phyloP scores from a whole-genome alignment of 495 filamentous ascomycete genomes.

The Neurospora sp. region DNA sequence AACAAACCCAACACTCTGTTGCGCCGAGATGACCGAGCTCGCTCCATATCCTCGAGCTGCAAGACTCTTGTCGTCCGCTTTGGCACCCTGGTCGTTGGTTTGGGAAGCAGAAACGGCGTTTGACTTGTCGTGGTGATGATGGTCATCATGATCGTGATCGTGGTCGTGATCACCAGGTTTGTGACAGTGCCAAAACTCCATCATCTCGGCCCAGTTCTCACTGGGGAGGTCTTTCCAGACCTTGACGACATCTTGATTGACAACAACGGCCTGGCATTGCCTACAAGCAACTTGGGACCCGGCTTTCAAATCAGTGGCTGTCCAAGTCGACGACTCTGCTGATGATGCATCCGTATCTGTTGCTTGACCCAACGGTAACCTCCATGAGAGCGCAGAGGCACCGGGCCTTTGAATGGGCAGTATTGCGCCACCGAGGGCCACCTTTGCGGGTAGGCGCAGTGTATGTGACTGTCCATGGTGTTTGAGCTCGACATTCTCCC shows the following conservation, averaged over 20 bases:
- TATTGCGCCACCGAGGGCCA: conserved; percentile 28
- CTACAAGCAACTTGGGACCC: conserved; percentile 53
- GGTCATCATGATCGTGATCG: conserved; percentile 10
- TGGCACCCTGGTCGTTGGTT: conserved; percentile 5
- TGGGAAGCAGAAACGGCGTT: not conserved
- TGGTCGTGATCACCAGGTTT: conserved; percentile 51
- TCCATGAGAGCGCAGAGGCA: conserved; percentile 50
- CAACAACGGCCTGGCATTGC: conserved; percentile 40
- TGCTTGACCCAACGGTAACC: conserved; percentile 45
- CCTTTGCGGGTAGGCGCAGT: conserved; percentile 57
- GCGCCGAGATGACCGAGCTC: conserved; percentile 54
- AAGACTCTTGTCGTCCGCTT: conserved; percentile 34
- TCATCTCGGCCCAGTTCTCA: conserved; percentile 99
- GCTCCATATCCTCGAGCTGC: conserved; percentile 66
- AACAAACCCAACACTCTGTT: conserved; percentile 59
- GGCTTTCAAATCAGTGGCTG: conserved; percentile 49
- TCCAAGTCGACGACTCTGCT: conserved; percentile 53
- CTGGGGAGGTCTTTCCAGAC: conserved; percentile 93
- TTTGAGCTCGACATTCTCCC: conserved; percentile 37
- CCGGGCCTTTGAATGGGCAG: conserved; percentile 25
- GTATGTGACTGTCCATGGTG: conserved; percentile 45
- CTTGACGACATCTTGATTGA: conserved; percentile 32
- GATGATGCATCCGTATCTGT: conserved; percentile 17
- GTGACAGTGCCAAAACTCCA: conserved; percentile 99
- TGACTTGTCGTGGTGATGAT: not conserved